Conservation (phyloP, 2,329 filamentous ascomycete species). For the Diaporthe caulivora region DNA sequence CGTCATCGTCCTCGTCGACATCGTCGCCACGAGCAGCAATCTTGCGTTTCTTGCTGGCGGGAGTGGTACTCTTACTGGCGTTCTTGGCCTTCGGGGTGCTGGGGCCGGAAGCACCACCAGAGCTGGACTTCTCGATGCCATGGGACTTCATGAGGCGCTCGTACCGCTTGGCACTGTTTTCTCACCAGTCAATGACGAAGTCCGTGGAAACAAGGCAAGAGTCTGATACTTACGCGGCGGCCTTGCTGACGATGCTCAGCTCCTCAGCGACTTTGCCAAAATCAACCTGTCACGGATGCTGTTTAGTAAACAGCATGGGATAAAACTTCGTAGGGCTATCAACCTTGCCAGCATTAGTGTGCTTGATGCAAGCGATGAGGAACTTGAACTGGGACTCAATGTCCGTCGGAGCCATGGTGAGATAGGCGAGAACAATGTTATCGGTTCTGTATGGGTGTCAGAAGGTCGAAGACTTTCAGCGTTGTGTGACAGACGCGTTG, state of each 20-base stretch:
- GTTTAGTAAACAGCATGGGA: constrained; percentile 37
- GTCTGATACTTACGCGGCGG: constrained; percentile 73
- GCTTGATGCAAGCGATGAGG: constrained; percentile 73
- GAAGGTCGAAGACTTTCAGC: constrained; percentile 23
- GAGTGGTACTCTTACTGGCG: constrained; percentile 8
- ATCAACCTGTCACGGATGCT: constrained; percentile 64
- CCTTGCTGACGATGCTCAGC: constrained; percentile 72
- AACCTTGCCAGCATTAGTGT: constrained; percentile 72
- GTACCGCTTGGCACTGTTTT: constrained; percentile 73
- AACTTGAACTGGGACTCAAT: constrained; percentile 73
- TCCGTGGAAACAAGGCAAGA: background rate
- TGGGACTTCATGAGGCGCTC: constrained; percentile 74
- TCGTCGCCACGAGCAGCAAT: constrained; percentile 33
- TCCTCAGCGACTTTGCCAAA: constrained; percentile 75
- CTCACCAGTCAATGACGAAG: background rate
- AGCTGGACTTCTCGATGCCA: constrained; percentile 54
- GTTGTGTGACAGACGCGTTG: background rate
- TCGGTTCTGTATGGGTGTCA: constrained; percentile 29
- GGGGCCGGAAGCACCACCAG: constrained; percentile 35
- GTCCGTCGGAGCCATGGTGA: constrained; percentile 64
- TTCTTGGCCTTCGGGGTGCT: constrained; percentile 38
- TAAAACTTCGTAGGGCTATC: constrained; percentile 35
- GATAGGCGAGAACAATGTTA: constrained; percentile 23
- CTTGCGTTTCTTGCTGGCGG: constrained; percentile 44
- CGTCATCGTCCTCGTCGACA: constrained; percentile 41